Conservation (phyloP, 2,329 filamentous ascomycete genomes). For the Simplicillium sp. region DNA sequence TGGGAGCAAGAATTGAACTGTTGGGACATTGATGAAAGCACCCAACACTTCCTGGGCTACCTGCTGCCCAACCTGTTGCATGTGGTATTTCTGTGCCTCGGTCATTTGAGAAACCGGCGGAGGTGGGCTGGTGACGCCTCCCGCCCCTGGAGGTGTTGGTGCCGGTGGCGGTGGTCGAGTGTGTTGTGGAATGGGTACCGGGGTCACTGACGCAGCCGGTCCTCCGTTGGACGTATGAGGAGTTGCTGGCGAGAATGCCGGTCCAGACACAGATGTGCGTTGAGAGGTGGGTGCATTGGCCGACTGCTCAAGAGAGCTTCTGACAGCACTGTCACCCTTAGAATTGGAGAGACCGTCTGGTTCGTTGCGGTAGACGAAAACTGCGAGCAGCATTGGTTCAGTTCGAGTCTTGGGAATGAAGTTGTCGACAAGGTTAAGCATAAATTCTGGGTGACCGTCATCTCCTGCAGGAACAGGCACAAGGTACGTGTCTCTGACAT, state of each 20-base stretch:
- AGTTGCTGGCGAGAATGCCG: slow-evolving; percentile 46
- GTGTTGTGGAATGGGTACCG: slow-evolving; percentile 7
- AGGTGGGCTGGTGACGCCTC: slow-evolving; percentile 10
- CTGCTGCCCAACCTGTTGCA: slow-evolving; percentile 42
- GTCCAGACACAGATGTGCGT: slow-evolving; percentile 38
- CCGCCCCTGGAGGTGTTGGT: slow-evolving; percentile 9
- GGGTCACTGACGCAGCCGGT: slow-evolving; percentile 5
- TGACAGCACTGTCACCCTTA: slow-evolving; percentile 9
- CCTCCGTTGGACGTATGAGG: slow-evolving; percentile 19
- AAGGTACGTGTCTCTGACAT: slow-evolving; percentile 85
- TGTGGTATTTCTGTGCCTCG: slow-evolving; percentile 27
- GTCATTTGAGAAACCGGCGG: slow-evolving; percentile 8
- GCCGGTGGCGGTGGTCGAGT: slow-evolving; percentile 7
- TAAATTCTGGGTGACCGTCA: slow-evolving; percentile 68
- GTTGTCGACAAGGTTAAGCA: slow-evolving; percentile 81
- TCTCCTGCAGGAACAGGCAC: slow-evolving; percentile 72
- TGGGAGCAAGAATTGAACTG: slow-evolving; percentile 59
- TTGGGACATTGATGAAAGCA: slow-evolving; percentile 49
- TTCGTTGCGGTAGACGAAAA: slow-evolving; percentile 72
- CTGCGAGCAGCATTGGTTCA: slow-evolving; percentile 71
- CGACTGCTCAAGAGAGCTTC: slow-evolving; percentile 7
- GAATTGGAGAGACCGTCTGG: slow-evolving; percentile 22
- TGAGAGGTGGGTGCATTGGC: slow-evolving; percentile 14
- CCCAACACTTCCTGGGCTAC: slow-evolving; percentile 57
- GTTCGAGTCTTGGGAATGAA: slow-evolving; percentile 61